Evolutionary conservation across 345 rosid genomes (phyloP).

Genomic region (Citrus australasica): DNA sequence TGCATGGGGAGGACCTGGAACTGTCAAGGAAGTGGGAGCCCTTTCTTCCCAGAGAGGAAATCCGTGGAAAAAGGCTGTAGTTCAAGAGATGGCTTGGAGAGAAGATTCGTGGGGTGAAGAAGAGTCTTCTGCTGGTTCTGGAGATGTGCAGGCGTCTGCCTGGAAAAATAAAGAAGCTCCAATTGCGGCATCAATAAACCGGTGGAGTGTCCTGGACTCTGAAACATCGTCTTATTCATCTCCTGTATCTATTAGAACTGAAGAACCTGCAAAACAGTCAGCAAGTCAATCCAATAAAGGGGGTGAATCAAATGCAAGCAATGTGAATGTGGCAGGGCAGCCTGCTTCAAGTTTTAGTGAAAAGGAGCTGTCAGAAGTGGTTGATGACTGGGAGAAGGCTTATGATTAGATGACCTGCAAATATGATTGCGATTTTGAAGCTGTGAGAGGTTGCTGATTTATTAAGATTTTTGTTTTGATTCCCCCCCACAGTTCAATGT

Average conservation of each 20-base stretch:
- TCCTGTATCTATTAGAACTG: slow-evolving; percentile 20
- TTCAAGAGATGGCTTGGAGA: slow-evolving; percentile 46
- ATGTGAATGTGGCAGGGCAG: slow-evolving; percentile 20
- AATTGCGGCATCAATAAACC: slow-evolving; percentile 49
- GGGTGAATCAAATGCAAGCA: slow-evolving; percentile 29
- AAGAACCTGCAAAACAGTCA: slow-evolving; percentile 19
- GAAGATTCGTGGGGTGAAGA: slow-evolving; percentile 71
- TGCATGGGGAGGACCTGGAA: slow-evolving; percentile 57
- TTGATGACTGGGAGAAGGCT: slow-evolving; percentile 90
- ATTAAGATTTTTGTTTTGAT: not conserved
- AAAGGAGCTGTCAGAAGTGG: slow-evolving; percentile 43
- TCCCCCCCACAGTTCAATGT: not conserved
- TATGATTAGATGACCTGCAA: slow-evolving; percentile 38
- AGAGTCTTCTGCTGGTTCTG: slow-evolving; percentile 39
- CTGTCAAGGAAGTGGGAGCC: slow-evolving; percentile 30
- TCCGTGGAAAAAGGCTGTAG: slow-evolving; percentile 88
- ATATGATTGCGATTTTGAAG: not conserved
- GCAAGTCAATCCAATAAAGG: slow-evolving; percentile 13
- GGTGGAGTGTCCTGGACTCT: slow-evolving; percentile 66
- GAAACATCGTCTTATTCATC: slow-evolving; percentile 36
- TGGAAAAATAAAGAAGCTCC: slow-evolving; percentile 58
- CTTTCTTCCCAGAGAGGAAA: slow-evolving; percentile 40
- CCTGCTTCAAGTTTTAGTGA: slow-evolving; percentile 23
- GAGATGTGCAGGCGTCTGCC: slow-evolving; percentile 35
- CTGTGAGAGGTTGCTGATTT: not conserved